These are phyloP conservation scores for Elongisporangium senticosum DNA, from an alignment of 352 stramenopile species.

Conservation along the genomic window DNA sequence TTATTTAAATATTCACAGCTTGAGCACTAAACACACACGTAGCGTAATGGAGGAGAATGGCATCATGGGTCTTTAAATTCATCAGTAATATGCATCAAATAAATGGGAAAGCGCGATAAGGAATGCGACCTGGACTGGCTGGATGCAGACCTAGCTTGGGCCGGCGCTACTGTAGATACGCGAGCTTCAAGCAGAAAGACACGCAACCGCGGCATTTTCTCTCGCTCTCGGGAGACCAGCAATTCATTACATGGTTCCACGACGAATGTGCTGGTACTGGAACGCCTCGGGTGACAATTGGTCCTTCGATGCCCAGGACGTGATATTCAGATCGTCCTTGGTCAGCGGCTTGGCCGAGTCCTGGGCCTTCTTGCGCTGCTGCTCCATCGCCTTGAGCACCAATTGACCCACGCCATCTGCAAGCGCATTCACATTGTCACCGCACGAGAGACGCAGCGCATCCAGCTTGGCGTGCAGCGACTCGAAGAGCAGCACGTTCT, in stretches of 20 bases:
- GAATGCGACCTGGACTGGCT: neutral
- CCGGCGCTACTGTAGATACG: neutral
- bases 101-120: neutral
- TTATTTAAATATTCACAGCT: slow-evolving; percentile 4
- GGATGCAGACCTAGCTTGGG: neutral
- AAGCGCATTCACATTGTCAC: slow-evolving; percentile 56
- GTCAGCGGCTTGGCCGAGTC: slow-evolving; percentile 30
- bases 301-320: slow-evolving; percentile 29
- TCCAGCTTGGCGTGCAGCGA: slow-evolving; percentile 67
- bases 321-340: slow-evolving; percentile 64
- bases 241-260: slow-evolving; percentile 73
- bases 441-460: slow-evolving; percentile 39
- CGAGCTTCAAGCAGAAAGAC: neutral
- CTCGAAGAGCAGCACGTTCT: slow-evolving; percentile 63
- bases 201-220: neutral
- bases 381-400: slow-evolving; percentile 43
- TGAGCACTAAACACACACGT: neutral
- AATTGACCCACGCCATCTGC: slow-evolving; percentile 47
- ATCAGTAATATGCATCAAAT: neutral
- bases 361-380: slow-evolving; percentile 44
- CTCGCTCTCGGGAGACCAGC: neutral
- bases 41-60: neutral
- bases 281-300: slow-evolving; percentile 45
- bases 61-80: neutral
- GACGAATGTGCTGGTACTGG: slow-evolving; percentile 66